Conservation (phyloP, 768 basidiomycete genomes). For the Leccinum rimulosum region DNA sequence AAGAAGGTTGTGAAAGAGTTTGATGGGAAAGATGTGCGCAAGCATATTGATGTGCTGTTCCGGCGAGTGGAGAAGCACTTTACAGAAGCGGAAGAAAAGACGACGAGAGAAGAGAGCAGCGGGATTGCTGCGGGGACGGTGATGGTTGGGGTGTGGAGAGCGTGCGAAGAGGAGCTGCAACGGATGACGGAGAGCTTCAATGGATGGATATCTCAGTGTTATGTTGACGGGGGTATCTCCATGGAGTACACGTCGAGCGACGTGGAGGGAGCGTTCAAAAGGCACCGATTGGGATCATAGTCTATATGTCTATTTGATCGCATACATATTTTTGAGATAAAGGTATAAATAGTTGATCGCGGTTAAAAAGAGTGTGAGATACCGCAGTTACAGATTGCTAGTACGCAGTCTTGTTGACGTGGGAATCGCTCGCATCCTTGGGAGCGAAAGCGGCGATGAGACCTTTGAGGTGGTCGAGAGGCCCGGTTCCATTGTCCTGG, state of each 20-base stretch:
- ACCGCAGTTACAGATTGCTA: conserved; percentile 13
- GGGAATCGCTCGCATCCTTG: conserved; percentile 9
- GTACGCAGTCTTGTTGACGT: conserved; percentile 6
- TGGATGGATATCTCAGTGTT: conserved; percentile 73
- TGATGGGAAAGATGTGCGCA: conserved; percentile 84
- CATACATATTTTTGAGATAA: conserved; percentile 9
- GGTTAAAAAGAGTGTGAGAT: neutral
- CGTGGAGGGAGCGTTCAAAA: conserved; percentile 75
- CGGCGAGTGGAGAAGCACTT: conserved; percentile 97
- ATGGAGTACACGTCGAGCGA: conserved; percentile 76
- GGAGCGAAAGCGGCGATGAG: conserved; percentile 34
- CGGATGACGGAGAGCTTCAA: conserved; percentile 68
- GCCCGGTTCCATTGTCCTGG: conserved; percentile 23
- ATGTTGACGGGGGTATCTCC: conserved; percentile 65
- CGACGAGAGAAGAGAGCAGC: conserved; percentile 52
- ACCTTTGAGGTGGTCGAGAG: conserved; percentile 32
- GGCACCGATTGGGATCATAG: conserved; percentile 44
- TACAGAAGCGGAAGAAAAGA: conserved; percentile 72
- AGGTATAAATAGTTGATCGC: conserved; percentile 1
- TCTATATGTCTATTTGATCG: conserved; percentile 4
- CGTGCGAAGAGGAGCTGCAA: conserved; percentile 82
- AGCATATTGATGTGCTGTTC: conserved; percentile 80
- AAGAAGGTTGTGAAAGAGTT: conserved; percentile 86
- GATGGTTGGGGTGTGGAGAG: conserved; percentile 84
- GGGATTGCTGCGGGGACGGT: conserved; percentile 60